Conservation (phyloP, 176 grass and related monocot genomes). For the Panicum miliaceum region DNA sequence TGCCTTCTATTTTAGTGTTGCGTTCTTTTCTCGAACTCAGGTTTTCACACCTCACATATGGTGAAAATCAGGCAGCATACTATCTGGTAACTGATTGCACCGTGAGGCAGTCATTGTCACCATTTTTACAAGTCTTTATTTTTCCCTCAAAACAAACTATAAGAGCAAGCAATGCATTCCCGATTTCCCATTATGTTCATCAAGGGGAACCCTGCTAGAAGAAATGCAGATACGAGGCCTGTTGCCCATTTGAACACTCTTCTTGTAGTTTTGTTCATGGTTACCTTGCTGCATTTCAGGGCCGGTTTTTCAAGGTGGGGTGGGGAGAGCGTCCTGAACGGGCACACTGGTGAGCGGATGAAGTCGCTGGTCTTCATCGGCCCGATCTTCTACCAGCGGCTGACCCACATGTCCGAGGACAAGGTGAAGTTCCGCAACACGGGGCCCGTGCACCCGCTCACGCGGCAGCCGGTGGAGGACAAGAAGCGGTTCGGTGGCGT, state of each 20-base stretch:
- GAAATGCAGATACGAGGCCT: background rate
- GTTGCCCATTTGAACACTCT: background rate
- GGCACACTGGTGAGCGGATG: constrained; percentile 74
- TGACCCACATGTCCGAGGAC: constrained; percentile 82
- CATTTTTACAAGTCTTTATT: background rate
- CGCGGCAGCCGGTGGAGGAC: constrained; percentile 68
- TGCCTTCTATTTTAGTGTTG: constrained; percentile 9
- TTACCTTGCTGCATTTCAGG: constrained; percentile 48
- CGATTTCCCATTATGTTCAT: background rate
- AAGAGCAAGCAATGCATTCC: background rate
- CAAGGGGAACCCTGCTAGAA: background rate
- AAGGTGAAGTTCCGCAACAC: constrained; percentile 96
- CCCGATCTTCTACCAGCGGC: constrained; percentile 80
- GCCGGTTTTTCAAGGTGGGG: constrained; percentile 79
- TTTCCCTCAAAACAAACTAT: background rate
- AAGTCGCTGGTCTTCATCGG: constrained; percentile 72
- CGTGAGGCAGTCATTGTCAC: background rate
- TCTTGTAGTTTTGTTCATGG: background rate
- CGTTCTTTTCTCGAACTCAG: background rate
- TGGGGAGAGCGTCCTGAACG: constrained; percentile 72
- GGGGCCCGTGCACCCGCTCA: constrained; percentile 70
- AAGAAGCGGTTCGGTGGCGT: constrained; percentile 66
- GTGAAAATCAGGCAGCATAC: background rate
- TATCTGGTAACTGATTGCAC: background rate
- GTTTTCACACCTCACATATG: background rate